Conservation (phyloP, 2,329 filamentous ascomycete genomes). For the Colletotrichum liriopes region DNA sequence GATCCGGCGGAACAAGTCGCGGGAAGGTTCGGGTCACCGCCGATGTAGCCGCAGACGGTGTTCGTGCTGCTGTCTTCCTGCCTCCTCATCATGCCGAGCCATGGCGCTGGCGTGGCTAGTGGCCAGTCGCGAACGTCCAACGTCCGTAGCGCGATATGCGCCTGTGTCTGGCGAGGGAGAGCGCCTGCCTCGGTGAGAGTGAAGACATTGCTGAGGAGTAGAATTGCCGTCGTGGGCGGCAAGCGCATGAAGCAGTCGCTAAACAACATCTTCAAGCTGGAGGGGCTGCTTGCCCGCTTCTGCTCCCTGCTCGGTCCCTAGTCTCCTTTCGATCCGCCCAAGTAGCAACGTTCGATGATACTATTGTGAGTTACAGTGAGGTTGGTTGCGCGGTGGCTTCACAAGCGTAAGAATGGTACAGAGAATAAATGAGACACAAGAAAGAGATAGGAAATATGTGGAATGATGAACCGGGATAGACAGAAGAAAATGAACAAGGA, state of each 20-base stretch:
- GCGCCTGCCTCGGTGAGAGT: conserved; percentile 54
- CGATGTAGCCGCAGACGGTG: conserved; percentile 73
- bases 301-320: neutral
- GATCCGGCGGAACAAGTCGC: conserved; percentile 72
- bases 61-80: conserved; percentile 56
- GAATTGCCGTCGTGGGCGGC: conserved; percentile 53
- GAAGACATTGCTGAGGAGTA: conserved; percentile 54
- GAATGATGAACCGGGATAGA: neutral
- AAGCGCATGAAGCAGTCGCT: conserved; percentile 54
- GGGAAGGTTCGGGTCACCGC: conserved; percentile 65
- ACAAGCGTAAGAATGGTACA: conserved; percentile 5
- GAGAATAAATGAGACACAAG: conserved; percentile 6
- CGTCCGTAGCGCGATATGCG: conserved; percentile 50
- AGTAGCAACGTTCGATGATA: neutral
- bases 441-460: conserved; percentile 6
- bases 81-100: conserved; percentile 55
- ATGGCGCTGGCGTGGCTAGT: conserved; percentile 59
- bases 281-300: conserved; percentile 13
- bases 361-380: neutral
- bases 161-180: conserved; percentile 57
- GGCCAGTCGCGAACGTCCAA: conserved; percentile 60
- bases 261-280: conserved; percentile 46
- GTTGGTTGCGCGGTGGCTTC: neutral
- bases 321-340: neutral
- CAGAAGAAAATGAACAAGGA: conserved; percentile 16